Conservation (phyloP, 2,329 filamentous ascomycete species). For the Microcera coccophila region DNA sequence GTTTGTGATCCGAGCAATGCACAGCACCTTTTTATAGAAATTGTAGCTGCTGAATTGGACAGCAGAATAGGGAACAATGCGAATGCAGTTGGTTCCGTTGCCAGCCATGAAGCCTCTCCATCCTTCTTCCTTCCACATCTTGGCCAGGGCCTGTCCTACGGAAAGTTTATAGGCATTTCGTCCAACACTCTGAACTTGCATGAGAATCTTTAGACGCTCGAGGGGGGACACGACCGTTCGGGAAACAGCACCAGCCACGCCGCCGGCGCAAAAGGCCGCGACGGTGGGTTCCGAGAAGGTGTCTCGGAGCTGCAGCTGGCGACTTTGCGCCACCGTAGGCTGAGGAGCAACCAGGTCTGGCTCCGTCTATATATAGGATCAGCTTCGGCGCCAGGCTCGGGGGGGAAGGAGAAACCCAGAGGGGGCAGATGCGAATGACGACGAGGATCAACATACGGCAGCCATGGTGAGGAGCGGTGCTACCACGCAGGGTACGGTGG, state of each 20-base stretch:
- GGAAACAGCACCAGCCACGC: constrained; percentile 93
- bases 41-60: constrained; percentile 99
- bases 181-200: constrained; percentile 88
- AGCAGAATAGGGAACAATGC: constrained; percentile 95
- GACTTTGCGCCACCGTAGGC: constrained; percentile 24
- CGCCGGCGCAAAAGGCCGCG: constrained; percentile 90
- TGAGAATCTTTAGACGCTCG: constrained; percentile 94
- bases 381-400: not conserved
- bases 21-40: constrained; percentile 78
- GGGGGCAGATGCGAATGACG: not conserved
- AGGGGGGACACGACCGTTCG: constrained; percentile 94
- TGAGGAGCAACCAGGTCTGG: constrained; percentile 26
- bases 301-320: constrained; percentile 38
- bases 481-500: constrained; percentile 8
- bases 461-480: constrained; percentile 25
- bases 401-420: not conserved
- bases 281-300: constrained; percentile 75
- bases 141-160: constrained; percentile 79
- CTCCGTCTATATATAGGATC: constrained; percentile 22
- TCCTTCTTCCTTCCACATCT: constrained; percentile 97
- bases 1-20: not conserved
- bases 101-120: constrained; percentile 97
- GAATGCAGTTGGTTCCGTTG: constrained; percentile 97
- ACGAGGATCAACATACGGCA: constrained; percentile 23
- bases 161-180: constrained; percentile 92